Conservation (phyloP, 768 basidiomycete species). For the Tephrocybe sp. region DNA sequence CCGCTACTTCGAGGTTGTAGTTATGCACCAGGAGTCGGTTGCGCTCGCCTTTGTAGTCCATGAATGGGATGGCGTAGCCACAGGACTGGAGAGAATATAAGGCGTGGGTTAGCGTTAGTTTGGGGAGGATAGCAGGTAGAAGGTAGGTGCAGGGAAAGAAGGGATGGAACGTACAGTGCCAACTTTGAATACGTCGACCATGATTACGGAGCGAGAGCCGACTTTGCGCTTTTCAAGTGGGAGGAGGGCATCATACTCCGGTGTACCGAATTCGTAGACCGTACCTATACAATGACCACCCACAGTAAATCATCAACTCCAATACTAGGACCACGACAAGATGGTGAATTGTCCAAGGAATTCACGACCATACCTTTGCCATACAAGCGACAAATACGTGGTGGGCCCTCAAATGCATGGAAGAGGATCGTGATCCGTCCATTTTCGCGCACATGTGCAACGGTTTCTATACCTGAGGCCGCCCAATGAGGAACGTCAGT, state of each 20-base stretch:
- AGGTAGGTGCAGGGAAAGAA: neutral
- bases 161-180: constrained; percentile 31
- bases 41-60: constrained; percentile 54
- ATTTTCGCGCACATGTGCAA: constrained; percentile 56
- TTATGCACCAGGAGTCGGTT: constrained; percentile 39
- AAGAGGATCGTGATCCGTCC: constrained; percentile 60
- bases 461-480: constrained; percentile 36
- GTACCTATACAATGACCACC: constrained; percentile 35
- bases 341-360: neutral
- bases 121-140: neutral
- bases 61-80: constrained; percentile 62
- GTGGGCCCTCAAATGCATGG: constrained; percentile 58
- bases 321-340: neutral
- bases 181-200: constrained; percentile 60
- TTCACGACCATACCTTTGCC: constrained; percentile 43
- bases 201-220: constrained; percentile 59
- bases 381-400: constrained; percentile 55
- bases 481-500: neutral
- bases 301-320: neutral
- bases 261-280: constrained; percentile 59
- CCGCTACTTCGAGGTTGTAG: constrained; percentile 38
- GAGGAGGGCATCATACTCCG: constrained; percentile 55
- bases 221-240: constrained; percentile 42
- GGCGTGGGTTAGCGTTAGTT: no score
- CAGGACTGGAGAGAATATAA: constrained; percentile 45